Evolutionary conservation across 208 protist genomes (phyloP).

Genomic region (Leishmania guyanensis): DNA sequence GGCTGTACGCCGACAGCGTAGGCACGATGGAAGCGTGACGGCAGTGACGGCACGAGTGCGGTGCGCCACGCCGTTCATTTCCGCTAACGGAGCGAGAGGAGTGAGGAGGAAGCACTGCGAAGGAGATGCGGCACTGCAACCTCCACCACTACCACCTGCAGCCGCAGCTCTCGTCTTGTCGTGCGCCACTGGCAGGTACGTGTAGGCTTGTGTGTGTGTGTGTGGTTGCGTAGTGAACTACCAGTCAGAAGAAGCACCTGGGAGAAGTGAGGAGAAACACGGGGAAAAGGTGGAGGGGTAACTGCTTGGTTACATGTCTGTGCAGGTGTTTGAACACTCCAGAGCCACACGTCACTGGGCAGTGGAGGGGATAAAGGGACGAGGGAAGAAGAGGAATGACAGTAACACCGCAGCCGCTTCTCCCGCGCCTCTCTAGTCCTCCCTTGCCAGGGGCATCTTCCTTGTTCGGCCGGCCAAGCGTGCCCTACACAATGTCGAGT

Average conservation of each 20-base stretch:
- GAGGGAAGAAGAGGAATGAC: neutral
- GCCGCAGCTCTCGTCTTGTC: neutral
- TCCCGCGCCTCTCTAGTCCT: neutral
- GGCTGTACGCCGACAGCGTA: neutral
- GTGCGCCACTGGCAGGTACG: neutral
- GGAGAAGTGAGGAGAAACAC: neutral
- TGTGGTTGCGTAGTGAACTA: neutral
- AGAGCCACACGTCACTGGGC: neutral
- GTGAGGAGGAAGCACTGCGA: neutral
- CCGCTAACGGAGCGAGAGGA: neutral
- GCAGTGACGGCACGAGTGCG: neutral
- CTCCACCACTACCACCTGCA: neutral
- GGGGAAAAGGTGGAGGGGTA: neutral
- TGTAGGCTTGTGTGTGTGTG: neutral
- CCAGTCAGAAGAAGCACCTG: neutral
- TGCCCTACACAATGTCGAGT: neutral
- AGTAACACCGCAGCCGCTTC: neutral
- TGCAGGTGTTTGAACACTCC: neutral
- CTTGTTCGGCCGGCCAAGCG: neutral
- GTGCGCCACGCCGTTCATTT: neutral
- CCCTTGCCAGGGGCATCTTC: neutral
- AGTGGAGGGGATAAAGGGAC: neutral
- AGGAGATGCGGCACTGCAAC: neutral
- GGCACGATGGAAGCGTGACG: neutral
- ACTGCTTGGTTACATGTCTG: neutral